Evolutionary conservation across 208 protist species (phyloP), one percentile per base, ranked within the genome.

Genomic region (Leishmania martiniquensis): DNA sequence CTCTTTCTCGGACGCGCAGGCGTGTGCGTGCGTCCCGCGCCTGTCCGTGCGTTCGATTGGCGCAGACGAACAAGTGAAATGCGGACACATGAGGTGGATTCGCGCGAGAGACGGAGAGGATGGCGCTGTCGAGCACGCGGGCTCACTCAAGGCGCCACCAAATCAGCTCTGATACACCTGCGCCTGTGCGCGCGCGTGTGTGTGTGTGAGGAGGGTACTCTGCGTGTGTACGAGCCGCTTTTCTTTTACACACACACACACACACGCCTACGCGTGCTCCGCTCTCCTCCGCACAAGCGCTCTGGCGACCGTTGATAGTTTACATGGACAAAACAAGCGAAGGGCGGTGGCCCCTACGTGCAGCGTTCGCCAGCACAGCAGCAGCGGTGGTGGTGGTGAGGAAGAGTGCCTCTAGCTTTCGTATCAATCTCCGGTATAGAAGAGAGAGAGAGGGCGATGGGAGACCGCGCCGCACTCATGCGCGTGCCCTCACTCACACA

Each of bases 381-480:
- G 68, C 20, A 52, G 68, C 32, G 68, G 4, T 29, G 49, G 68
- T 4, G n/a, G 49, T 2, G 22, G 39, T 13, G 34, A 4, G 34
- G 51, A 12, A 13, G 69, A n/a, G n/a, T n/a, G n/a, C n/a, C n/a
- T n/a, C n/a, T n/a, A n/a, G n/a, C n/a, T n/a, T n/a, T n/a, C n/a
- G n/a, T n/a, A n/a, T n/a, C n/a, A n/a, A n/a, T n/a, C n/a, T n/a
- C n/a, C n/a, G n/a, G n/a, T n/a, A n/a, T n/a, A n/a, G n/a, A n/a
- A n/a, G n/a, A n/a, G n/a, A n/a, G 47, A 1, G 54, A 55, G 20
- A 68, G 44, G 65, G 54, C 44, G 72, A 77, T 29, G 77, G 42
- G 2, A 63, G 29, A 39, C 57, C 12, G 25, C 37, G 57, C 29
- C 29, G 29, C 55, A 1, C 55, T 3, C 55, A 62, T n/a, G 5